phyloP scores from a whole-genome alignment of 2,329 filamentous ascomycete genomes.

The Penicillium concentricum region DNA sequence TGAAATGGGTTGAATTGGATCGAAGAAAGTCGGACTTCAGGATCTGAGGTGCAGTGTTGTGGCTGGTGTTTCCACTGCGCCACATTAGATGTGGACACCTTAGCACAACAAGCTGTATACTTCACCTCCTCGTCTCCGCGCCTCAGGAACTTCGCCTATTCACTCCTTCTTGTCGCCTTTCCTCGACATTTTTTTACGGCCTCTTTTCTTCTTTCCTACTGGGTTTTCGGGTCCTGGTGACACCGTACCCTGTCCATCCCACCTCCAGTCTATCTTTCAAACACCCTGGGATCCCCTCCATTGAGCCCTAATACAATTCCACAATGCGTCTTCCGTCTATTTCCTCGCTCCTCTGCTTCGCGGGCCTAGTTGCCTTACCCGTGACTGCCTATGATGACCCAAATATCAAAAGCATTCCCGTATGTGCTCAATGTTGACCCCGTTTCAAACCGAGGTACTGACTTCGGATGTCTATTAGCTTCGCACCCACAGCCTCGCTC shows the following conservation, averaged over 20 bases:
- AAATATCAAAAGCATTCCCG: conserved; percentile 65
- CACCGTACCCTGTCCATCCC: conserved; percentile 16
- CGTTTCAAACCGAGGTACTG: conserved; percentile 13
- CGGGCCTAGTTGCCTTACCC: conserved; percentile 33
- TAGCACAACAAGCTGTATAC: conserved; percentile 15
- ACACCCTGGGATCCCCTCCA: conserved; percentile 9
- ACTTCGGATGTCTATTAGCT: conserved; percentile 54
- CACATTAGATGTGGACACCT: conserved; percentile 21
- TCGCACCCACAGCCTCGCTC: conserved; percentile 78
- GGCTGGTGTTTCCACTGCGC: conserved; percentile 10
- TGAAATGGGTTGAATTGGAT: not conserved
- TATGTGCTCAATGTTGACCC: conserved; percentile 43
- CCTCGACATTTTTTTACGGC: not conserved
- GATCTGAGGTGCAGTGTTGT: conserved; percentile 7
- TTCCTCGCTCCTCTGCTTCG: conserved; percentile 36
- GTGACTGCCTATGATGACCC: conserved; percentile 46
- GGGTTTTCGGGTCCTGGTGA: conserved; percentile 27
- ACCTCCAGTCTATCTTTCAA: conserved; percentile 24
- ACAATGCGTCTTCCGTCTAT: conserved; percentile 36
- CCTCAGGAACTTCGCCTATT: conserved; percentile 6
- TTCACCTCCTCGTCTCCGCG: conserved; percentile 6
- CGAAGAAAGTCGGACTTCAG: conserved; percentile 7
- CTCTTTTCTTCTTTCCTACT: not conserved
- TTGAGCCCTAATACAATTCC: conserved; percentile 17
- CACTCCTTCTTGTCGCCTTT: conserved; percentile 7